These are phyloP conservation scores for Quercus aquifolioides DNA, from an alignment of 306 rosid species.

Conservation along the genomic window DNA sequence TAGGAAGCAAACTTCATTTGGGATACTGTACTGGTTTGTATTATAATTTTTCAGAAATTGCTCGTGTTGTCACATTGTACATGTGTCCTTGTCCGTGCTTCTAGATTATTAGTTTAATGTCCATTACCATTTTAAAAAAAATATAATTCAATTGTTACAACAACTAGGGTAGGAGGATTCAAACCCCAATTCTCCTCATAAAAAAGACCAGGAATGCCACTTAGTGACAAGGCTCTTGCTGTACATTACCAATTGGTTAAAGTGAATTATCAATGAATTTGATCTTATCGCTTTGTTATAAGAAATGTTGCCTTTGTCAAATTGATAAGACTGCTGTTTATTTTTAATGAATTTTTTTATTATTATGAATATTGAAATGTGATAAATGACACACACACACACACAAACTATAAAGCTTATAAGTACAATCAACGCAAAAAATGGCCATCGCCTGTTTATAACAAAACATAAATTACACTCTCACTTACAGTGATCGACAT, in stretches of 20 bases:
- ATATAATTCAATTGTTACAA: too few species aligned
- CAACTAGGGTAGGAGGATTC: too few species aligned
- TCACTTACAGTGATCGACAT: not conserved
- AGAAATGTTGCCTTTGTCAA: not conserved
- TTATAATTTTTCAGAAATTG: too few species aligned
- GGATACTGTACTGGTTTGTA: rapidly evolving
- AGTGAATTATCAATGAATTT: not conserved
- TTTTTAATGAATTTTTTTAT: not conserved
- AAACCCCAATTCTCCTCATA: too few species aligned
- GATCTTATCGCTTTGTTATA: not conserved
- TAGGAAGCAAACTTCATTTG: too few species aligned
- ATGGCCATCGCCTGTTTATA: not conserved
- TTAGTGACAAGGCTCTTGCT: not conserved
- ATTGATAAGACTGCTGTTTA: not conserved
- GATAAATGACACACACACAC: not conserved
- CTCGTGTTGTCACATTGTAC: rapidly evolving
- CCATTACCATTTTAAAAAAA: not conserved
- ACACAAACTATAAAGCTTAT: not conserved
- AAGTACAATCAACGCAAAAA: not conserved
- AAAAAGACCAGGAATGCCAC: too few species aligned
- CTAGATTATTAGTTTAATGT: not conserved
- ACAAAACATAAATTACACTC: not conserved
- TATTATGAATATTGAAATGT: not conserved
- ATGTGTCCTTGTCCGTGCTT: too few species aligned
- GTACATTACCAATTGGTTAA: not conserved